Evolutionary conservation across 177 flowering plant genomes (phyloP).

Genomic region (Telopea speciosissima): DNA sequence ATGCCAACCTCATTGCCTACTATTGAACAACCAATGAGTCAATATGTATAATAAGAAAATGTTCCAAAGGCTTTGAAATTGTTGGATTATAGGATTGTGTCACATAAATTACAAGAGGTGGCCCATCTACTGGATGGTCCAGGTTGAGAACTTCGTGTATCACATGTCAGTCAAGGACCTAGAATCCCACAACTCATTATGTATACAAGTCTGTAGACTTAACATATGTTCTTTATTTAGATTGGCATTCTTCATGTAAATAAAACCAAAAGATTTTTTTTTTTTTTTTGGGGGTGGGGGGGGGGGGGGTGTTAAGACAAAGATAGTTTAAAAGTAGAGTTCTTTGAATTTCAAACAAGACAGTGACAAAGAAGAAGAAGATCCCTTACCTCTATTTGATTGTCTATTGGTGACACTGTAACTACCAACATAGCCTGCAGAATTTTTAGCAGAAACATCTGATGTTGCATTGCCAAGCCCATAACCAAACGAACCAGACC

Average conservation of each 20-base stretch:
- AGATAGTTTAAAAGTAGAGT: neutral
- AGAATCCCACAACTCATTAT: neutral
- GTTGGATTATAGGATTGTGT: neutral
- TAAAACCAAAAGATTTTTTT: neutral
- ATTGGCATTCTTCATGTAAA: neutral
- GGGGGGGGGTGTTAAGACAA: neutral
- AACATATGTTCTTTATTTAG: neutral
- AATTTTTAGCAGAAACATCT: conserved; percentile 41
- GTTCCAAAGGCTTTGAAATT: neutral
- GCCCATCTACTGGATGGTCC: neutral
- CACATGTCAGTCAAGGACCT: neutral
- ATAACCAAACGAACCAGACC: conserved; percentile 45
- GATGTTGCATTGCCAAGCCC: conserved; percentile 49
- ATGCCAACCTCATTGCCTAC: neutral
- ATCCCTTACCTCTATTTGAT: conserved; percentile 55
- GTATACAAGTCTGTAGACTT: neutral
- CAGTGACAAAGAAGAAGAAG: neutral
- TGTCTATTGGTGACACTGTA: conserved; percentile 62
- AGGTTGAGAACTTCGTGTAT: neutral
- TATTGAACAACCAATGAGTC: neutral
- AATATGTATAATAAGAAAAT: neutral
- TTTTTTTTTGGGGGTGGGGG: too few relatives aligned
- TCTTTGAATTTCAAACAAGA: too few relatives aligned
- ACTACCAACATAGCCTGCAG: conserved; percentile 57
- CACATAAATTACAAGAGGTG: neutral